Evolutionary conservation across 306 rosid genomes (phyloP).

Genomic region (Cajanus cajan): DNA sequence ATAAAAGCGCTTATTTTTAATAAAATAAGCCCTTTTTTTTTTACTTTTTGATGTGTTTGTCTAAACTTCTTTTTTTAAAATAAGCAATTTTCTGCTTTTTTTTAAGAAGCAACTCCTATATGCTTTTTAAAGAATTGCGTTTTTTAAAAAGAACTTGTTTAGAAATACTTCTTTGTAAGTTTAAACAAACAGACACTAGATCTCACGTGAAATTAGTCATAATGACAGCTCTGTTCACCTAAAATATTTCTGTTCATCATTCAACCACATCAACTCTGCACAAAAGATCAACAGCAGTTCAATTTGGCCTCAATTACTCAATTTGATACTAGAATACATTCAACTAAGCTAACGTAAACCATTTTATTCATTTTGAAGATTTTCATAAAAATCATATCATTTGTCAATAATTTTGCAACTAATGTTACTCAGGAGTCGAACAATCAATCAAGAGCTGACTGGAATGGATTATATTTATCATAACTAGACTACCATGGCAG

Average conservation of each 20-base stretch:
- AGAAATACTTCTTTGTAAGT: too few species aligned
- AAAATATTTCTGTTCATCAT: not conserved
- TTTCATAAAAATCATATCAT: constrained; percentile 1
- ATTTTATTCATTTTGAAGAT: not conserved
- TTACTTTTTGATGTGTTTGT: too few species aligned
- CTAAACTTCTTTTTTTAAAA: too few species aligned
- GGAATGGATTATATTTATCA: not conserved
- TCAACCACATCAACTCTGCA: not conserved
- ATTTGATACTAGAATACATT: not conserved
- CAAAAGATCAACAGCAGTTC: not conserved
- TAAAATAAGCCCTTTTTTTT: too few species aligned
- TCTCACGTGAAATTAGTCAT: not conserved
- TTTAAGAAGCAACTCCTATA: too few species aligned
- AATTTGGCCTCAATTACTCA: not conserved
- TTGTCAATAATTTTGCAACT: not conserved
- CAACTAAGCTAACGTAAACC: not conserved
- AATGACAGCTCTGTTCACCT: not conserved
- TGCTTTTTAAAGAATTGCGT: too few species aligned
- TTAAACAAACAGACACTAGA: too few species aligned
- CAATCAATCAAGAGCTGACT: not conserved
- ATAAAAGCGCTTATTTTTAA: too few species aligned
- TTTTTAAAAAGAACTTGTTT: too few species aligned
- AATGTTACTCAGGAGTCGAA: not conserved
- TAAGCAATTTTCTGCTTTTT: too few species aligned
- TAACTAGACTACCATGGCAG: not conserved